Evolutionary conservation across 345 rosid species (phyloP), one percentile per base, ranked within the genome.

Genomic region (Passiflora organensis): DNA sequence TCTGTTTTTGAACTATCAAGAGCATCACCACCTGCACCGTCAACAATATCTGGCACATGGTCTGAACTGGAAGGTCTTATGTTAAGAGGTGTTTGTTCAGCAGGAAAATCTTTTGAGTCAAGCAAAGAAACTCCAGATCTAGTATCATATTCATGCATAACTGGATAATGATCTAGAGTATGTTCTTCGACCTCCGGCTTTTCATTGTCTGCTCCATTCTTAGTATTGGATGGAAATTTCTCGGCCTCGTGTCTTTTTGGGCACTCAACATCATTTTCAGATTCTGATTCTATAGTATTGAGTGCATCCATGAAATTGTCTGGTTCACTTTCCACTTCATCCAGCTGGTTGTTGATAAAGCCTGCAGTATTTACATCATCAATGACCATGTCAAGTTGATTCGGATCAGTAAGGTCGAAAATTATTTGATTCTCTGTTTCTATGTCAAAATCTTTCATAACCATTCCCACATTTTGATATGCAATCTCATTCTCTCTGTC

Each of bases 251-350:
- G 73, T 72, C 80, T 82, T 13, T 76, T 78, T 65, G 66, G 77
- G 62, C 55, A 79, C 59, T 76, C 85, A 22, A 62, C 43, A 54
- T 82, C 82, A 52, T 18, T 71, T 63, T 82, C 91, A 18, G 84
- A 86, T 81, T 84, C 99, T 1, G 85, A 72, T 59, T 93, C 95
- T 23, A 93, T 81, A 13, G 80, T 79, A 67, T 88, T 86, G 55
- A 84, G 89, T 16, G 96, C 96, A 78, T 91, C 98, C 79, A 77
- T 68, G 48, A 59, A 88, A 59, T 78, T 66, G 37, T 88, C 98
- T 38, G 80, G 66, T 72, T 88, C 96, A 44, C 98, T 91, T 62
- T 82, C 98, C 58, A 70, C 63, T 62, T 82, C 87, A 37, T 78
- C 72, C 57, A 56, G 56, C 59, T 71, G 76, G 24, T 70, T 60